Evolutionary conservation across 169 alveolate genomes (phyloP).

Genomic region (Perkinsus olseni): DNA sequence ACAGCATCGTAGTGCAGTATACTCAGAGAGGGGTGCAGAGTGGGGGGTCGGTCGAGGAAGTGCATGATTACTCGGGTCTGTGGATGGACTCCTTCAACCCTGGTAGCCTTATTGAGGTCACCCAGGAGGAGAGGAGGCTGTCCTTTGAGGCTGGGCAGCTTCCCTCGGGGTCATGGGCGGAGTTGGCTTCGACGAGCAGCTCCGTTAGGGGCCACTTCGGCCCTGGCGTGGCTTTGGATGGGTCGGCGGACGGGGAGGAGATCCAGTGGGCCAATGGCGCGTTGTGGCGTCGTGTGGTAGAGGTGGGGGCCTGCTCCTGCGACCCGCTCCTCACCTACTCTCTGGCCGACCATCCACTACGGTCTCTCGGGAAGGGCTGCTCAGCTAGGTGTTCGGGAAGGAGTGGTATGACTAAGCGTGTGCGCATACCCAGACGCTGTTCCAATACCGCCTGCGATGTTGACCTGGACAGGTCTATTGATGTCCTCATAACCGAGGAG

Average conservation of each 20-base stretch:
- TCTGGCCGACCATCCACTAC: not conserved
- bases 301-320: not conserved
- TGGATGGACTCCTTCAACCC: not conserved
- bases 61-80: not conserved
- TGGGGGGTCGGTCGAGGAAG: not conserved
- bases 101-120: not conserved
- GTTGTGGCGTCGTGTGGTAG: not conserved
- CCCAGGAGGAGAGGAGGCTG: not conserved
- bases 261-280: conserved; percentile 6
- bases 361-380: not conserved
- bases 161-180: not conserved
- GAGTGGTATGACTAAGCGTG: not conserved
- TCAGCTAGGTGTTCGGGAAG: not conserved
- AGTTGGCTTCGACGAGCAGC: not conserved
- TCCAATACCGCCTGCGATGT: not conserved
- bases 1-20: not conserved
- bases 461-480: not conserved
- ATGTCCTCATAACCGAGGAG: conserved; percentile 1
- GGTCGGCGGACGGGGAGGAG: not conserved
- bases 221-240: not conserved
- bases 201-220: not conserved
- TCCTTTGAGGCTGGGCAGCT: not conserved
- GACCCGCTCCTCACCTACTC: not conserved
- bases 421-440: not conserved
- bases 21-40: not conserved